A percentile compares a stretch with the other conserved stretches of the same genome.
These are phyloP conservation scores for Sparassis latifolia DNA, from an alignment of 1,284 basidiomycete genomes.

Conservation along the genomic window DNA sequence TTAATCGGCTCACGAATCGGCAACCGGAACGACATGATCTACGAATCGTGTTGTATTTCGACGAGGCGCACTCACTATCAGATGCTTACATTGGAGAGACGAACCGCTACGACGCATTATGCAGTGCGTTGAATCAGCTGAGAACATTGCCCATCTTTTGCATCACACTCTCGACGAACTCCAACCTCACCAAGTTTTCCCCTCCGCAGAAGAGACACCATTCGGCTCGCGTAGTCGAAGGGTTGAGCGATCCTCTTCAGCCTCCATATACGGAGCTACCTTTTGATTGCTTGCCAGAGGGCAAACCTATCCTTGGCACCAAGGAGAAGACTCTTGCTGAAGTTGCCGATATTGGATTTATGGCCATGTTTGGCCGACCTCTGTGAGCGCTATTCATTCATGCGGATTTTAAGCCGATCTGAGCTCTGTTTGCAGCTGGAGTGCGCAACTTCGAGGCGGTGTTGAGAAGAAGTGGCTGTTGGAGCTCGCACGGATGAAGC, in stretches of 20 bases:
- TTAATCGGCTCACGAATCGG: too few relatives aligned
- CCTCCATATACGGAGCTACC: slow-evolving; percentile 1
- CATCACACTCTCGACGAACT: slow-evolving; percentile 1
- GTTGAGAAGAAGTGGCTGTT: background rate
- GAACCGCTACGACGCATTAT: slow-evolving; percentile 1
- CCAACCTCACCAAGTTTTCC: background rate
- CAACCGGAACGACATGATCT: background rate
- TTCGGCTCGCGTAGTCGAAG: background rate
- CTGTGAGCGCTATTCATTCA: slow-evolving; percentile 1
- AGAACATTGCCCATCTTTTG: background rate
- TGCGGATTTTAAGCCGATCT: background rate
- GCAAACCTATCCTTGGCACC: background rate
- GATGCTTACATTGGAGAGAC: background rate
- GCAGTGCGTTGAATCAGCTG: background rate
- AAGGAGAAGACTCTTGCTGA: background rate
- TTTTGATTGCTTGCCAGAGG: background rate
- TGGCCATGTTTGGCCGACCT: slow-evolving; percentile 1
- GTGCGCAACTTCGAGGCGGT: background rate
- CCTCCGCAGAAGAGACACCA: background rate
- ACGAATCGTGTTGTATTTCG: slow-evolving; percentile 1
- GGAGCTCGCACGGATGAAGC: background rate
- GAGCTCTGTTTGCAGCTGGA: background rate
- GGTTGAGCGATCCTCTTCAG: background rate
- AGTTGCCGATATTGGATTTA: background rate
- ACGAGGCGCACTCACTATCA: slow-evolving; percentile 3